These are phyloP conservation scores for Aureobasidium sp. DNA, from an alignment of 2,329 filamentous ascomycete species.

Conservation along the genomic window DNA sequence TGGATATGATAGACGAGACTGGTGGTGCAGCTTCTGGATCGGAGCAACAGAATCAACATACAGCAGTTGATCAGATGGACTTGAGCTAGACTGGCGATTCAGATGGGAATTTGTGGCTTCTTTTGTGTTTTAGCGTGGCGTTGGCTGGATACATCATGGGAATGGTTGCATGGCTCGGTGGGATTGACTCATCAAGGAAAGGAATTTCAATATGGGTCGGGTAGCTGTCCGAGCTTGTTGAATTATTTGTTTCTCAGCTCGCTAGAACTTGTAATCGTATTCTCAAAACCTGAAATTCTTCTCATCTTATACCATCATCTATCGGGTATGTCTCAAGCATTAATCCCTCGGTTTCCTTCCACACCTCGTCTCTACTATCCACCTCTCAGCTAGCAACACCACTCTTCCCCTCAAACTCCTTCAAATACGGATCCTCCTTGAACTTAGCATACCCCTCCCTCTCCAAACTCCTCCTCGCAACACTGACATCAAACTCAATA, in stretches of 20 bases:
- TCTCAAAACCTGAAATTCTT: neutral
- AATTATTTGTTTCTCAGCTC: neutral
- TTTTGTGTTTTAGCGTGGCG: slow-evolving; percentile 6
- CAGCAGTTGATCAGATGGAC: slow-evolving; percentile 31
- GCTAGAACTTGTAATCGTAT: neutral
- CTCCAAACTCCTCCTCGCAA: slow-evolving; percentile 64
- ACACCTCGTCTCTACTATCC: neutral
- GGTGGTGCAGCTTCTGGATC: slow-evolving; percentile 12
- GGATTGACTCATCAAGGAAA: neutral
- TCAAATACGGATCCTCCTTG: slow-evolving; percentile 39
- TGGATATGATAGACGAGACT: slow-evolving; percentile 51
- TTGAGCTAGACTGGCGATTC: slow-evolving; percentile 19
- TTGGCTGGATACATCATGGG: neutral
- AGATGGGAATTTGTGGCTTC: neutral
- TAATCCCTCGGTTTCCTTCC: neutral
- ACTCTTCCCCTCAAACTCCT: slow-evolving; percentile 24
- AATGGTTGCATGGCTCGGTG: neutral
- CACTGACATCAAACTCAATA: slow-evolving; percentile 81
- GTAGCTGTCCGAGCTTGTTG: neutral
- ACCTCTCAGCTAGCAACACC: slow-evolving; percentile 21
- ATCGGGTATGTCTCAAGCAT: neutral
- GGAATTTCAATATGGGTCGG: neutral
- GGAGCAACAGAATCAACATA: slow-evolving; percentile 14
- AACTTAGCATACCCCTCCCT: slow-evolving; percentile 51
- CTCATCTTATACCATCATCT: neutral